A percentile compares a stretch with the other conserved stretches of the same genome.
Evolutionary conservation across 140 eudicot species (phyloP).

Genomic region (Cichorium intybus): DNA sequence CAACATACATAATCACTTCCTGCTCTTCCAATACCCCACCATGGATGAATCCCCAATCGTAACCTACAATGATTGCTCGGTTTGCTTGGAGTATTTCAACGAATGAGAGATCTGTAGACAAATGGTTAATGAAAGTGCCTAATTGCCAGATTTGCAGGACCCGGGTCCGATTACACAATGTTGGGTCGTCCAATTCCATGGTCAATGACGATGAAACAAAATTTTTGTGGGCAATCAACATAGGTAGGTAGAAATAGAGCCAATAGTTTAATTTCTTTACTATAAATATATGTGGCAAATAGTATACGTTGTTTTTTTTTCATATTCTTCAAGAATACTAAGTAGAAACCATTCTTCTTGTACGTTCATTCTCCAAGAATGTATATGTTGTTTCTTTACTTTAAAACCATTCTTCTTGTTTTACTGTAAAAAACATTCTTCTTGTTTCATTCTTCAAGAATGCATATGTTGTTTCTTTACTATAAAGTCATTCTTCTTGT

Average conservation of each 20-base stretch:
- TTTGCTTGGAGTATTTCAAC: conserved; percentile 49
- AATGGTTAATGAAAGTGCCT: conserved; percentile 53
- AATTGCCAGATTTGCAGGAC: conserved; percentile 77
- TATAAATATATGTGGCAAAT: no score
- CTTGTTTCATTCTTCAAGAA: no score
- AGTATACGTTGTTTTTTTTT: no score
- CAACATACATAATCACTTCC: conserved; percentile 27
- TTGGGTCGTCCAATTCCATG: conserved; percentile 8
- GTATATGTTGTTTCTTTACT: no score
- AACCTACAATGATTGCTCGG: conserved; percentile 44
- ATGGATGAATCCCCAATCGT: not conserved
- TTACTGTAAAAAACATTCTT: no score
- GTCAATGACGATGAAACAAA: conserved; percentile 42
- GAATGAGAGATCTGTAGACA: conserved; percentile 57
- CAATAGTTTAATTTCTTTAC: no score
- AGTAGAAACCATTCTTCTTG: no score
- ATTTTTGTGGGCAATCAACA: conserved; percentile 50
- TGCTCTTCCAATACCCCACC: conserved; percentile 23
- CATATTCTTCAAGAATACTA: no score
- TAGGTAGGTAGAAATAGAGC: conserved; percentile 15
- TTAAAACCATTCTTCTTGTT: no score
- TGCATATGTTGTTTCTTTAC: no score
- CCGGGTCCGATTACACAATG: conserved; percentile 38
- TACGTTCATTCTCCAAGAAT: no score
- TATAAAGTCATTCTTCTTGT: no score